Evolutionary conservation across 148 eudicot genomes (phyloP).

Genomic region (Selenicereus undatus): DNA sequence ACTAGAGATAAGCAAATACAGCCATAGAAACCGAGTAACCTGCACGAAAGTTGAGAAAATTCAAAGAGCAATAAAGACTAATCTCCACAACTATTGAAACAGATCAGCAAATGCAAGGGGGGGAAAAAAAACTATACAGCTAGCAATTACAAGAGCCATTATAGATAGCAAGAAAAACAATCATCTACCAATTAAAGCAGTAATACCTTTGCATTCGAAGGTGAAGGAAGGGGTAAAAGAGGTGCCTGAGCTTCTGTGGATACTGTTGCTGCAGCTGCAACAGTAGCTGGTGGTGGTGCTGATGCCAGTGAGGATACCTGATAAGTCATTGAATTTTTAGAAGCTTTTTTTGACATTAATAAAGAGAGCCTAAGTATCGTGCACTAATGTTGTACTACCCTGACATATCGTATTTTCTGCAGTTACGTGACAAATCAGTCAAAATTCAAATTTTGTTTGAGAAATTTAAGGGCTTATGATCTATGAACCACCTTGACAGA

Average conservation of each 20-base stretch:
- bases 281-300: conserved; percentile 17
- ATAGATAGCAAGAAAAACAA: neutral
- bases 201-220: conserved; percentile 37
- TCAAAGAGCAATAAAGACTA: conserved; percentile 1
- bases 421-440: too few relatives aligned
- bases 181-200: neutral
- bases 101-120: neutral
- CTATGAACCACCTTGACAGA: too few relatives aligned
- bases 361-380: too few relatives aligned
- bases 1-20: neutral
- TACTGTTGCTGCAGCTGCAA: conserved; percentile 18
- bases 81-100: neutral
- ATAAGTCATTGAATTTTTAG: too few relatives aligned
- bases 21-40: neutral
- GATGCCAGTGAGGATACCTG: conserved; percentile 23
- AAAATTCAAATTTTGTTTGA: too few relatives aligned
- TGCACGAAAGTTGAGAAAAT: neutral
- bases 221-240: conserved; percentile 43
- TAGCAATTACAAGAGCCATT: neutral
- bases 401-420: too few relatives aligned
- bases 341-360: too few relatives aligned
- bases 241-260: conserved; percentile 34
- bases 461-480: too few relatives aligned
- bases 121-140: neutral
- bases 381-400: too few relatives aligned